Evolutionary conservation across 345 rosid species (phyloP), one percentile per base, ranked within the genome.

Genomic region (Corchorus olitorius): DNA sequence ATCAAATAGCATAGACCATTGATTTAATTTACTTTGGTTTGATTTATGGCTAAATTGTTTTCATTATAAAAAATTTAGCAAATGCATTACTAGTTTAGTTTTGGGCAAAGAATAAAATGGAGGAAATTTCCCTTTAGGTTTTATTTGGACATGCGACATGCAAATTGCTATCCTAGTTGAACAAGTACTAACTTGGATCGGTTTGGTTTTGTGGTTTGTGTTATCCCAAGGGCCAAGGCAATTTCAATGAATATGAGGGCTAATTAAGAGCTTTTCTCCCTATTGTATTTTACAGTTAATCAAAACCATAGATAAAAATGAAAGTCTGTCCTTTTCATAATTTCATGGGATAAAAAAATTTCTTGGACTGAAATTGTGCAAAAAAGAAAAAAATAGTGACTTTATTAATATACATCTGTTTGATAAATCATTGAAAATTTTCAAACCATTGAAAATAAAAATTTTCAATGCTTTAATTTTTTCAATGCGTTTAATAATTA

Each of bases 81-180:
- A 15, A 43, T 5, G 35, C 54, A 19, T 43, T 19, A 20, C 53
- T 19, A n/a, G 46, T 33, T 1, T 27, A 27, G 33, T 69, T 50
- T 69, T 43, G 15, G 56, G 60, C 33, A 50, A 16, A 33, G 16
- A 69, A 50, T 16, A 35, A 14, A 34, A 17, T 17, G 73, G 50
- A 50, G 73, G 73, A 69, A 69, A 69, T 69, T 69, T 69, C 73
- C 59, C 45, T 69, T 49, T 15, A 4, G 56, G 43, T 46, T 46
- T 20, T 49, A 49, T 68, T 68, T 68, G 53, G 41, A 33, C 37
- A 49, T 0, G 20, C 14, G 15, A 13, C 59, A 49, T 16, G 8
- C 20, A 50, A 8, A 33, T 66, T 66, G n/a, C 55, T 22, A 12
- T 43, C 55, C 20, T 69, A 56, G 4, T 69, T 27, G n/a, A 20